Conservation (phyloP, 106 monocot species). For the Ottelia alismoides region DNA sequence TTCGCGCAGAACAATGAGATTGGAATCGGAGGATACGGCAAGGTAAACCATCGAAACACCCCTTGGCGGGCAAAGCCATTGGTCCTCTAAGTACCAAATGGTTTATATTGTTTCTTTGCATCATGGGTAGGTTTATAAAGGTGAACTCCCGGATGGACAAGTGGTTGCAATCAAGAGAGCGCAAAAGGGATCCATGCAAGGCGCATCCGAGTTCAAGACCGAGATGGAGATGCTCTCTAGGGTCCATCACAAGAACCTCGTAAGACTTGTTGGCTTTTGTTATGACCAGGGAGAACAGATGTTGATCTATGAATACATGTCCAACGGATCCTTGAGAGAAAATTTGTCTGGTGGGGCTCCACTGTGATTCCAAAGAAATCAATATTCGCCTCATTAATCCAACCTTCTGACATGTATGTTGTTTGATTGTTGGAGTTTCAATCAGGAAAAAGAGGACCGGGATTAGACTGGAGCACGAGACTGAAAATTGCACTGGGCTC, state of each 20-base stretch:
- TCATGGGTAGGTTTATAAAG: constrained; percentile 54
- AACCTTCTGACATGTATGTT: too few relatives aligned
- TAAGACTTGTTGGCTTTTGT: constrained; percentile 70
- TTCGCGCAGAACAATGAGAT: constrained; percentile 37
- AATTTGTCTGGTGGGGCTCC: constrained; percentile 33
- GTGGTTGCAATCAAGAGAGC: constrained; percentile 69
- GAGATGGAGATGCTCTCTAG: constrained; percentile 84
- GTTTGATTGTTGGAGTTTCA: too few relatives aligned
- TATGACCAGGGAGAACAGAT: constrained; percentile 85
- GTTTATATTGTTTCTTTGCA: background rate
- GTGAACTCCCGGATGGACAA: constrained; percentile 44
- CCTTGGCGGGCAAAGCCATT: background rate
- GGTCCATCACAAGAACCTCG: constrained; percentile 52
- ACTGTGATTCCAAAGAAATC: too few relatives aligned
- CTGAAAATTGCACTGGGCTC: too few relatives aligned
- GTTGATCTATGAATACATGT: constrained; percentile 71
- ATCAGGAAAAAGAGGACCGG: too few relatives aligned
- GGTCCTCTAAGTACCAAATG: background rate
- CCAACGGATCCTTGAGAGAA: constrained; percentile 64
- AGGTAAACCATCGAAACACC: constrained; percentile 17
- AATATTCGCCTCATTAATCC: too few relatives aligned
- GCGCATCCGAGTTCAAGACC: constrained; percentile 78
- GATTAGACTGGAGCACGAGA: too few relatives aligned
- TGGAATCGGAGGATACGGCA: constrained; percentile 49
- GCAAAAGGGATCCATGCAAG: constrained; percentile 74